These are phyloP conservation scores for Urochloa ruziziensis DNA, from an alignment of 176 grass and related monocot genomes.

Conservation along the genomic window DNA sequence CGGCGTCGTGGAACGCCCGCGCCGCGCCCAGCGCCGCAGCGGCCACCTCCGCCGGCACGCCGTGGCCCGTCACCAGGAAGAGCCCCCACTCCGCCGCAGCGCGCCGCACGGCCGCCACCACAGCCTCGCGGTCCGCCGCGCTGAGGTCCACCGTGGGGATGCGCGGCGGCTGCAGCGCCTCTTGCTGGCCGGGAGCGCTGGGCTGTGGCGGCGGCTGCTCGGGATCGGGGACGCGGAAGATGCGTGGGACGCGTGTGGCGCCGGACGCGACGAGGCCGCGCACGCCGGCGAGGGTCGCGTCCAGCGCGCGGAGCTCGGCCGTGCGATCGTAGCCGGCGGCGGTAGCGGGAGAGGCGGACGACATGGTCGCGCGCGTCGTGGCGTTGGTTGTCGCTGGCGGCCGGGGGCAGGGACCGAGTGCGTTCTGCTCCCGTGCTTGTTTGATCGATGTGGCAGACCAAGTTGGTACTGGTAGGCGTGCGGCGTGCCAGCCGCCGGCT, in stretches of 20 bases:
- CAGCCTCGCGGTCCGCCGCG: not conserved
- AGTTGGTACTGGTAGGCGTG: too few relatives aligned
- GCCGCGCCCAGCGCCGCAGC: slow-evolving; percentile 11
- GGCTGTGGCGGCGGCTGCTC: not conserved
- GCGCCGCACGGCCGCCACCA: not conserved
- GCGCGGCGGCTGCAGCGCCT: not conserved
- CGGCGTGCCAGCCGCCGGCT: too few relatives aligned
- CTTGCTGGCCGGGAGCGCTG: not conserved
- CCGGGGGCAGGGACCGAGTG: not conserved
- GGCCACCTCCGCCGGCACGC: slow-evolving; percentile 19
- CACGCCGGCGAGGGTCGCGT: slow-evolving; percentile 64
- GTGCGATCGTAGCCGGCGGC: slow-evolving; percentile 38
- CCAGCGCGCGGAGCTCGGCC: slow-evolving; percentile 51
- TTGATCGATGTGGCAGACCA: not conserved
- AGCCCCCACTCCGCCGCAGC: slow-evolving; percentile 52
- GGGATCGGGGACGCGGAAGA: slow-evolving; percentile 36
- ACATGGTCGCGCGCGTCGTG: slow-evolving; percentile 7
- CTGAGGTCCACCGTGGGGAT: slow-evolving; percentile 41
- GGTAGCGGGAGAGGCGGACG: not conserved
- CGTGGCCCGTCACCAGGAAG: slow-evolving; percentile 57
- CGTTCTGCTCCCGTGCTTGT: not conserved
- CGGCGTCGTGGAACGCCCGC: slow-evolving; percentile 46
- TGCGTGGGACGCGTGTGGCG: slow-evolving; percentile 30
- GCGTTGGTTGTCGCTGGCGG: not conserved
- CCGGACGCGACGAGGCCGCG: slow-evolving; percentile 52